phyloP scores from a whole-genome alignment of 2,329 filamentous ascomycete species.

The Fusarium domesticum region DNA sequence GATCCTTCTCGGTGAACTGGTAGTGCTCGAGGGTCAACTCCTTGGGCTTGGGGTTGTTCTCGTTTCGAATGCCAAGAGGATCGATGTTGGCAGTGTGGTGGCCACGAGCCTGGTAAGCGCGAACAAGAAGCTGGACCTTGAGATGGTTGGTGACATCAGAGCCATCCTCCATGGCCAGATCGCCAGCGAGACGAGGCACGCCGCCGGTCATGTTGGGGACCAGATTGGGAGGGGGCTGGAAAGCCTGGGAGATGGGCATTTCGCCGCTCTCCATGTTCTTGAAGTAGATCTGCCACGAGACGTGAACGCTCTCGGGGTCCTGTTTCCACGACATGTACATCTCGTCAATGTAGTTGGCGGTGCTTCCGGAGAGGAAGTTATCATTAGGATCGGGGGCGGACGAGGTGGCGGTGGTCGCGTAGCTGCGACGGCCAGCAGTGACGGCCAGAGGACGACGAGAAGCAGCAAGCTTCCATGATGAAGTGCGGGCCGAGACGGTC shows the following conservation, averaged over 20 bases:
- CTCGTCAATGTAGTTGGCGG: conserved; percentile 98
- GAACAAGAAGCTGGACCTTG: conserved; percentile 95
- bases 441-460: conserved; percentile 50
- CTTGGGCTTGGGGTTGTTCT: conserved; percentile 73
- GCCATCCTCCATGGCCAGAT: conserved; percentile 64
- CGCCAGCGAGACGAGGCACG: conserved; percentile 69
- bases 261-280: conserved; percentile 98
- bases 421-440: conserved; percentile 46
- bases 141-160: conserved; percentile 91
- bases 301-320: conserved; percentile 88
- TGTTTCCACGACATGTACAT: conserved; percentile 99
- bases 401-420: conserved; percentile 52
- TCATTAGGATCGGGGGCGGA: conserved; percentile 76
- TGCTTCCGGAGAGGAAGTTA: conserved; percentile 94
- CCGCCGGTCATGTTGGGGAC: conserved; percentile 78
- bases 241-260: conserved; percentile 96
- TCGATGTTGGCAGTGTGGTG: conserved; percentile 99
- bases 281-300: conserved; percentile 99
- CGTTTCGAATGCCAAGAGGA: conserved; percentile 84
- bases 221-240: conserved; percentile 90
- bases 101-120: conserved; percentile 95
- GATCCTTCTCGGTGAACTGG: conserved; percentile 88
- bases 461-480: conserved; percentile 45
- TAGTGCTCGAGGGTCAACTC: conserved; percentile 93
- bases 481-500: conserved; percentile 38